Percentiles rank a stretch among this genome's conserved stretches.
These are phyloP conservation scores for Aspergillus ochraceus DNA, from an alignment of 2,329 filamentous ascomycete genomes.

Conservation along the genomic window DNA sequence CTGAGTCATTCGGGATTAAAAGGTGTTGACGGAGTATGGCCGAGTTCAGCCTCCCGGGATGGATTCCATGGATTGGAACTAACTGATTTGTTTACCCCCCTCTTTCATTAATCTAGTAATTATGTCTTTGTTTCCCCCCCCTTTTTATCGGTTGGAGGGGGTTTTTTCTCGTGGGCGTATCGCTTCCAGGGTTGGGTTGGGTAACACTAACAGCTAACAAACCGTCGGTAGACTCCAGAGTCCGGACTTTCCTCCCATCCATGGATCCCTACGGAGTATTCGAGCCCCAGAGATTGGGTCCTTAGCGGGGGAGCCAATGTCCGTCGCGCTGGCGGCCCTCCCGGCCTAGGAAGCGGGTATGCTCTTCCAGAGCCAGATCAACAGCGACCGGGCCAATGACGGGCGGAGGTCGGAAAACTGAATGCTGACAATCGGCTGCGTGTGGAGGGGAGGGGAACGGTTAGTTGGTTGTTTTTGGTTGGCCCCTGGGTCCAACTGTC, in stretches of 20 bases:
- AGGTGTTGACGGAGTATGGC: background rate
- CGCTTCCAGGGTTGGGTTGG: too few species aligned
- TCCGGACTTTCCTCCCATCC: background rate
- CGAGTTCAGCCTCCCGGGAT: background rate
- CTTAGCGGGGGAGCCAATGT: background rate
- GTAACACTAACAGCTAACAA: too few species aligned
- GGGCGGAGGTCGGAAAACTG: constrained; percentile 4
- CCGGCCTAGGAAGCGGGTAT: background rate
- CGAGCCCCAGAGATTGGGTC: background rate
- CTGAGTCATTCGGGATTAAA: background rate
- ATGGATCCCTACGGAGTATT: background rate
- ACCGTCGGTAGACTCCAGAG: too few species aligned
- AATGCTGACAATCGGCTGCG: constrained; percentile 15
- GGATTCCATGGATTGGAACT: too few species aligned
- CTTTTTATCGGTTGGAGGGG: too few species aligned
- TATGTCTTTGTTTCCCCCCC: too few species aligned
- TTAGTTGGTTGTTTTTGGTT: background rate
- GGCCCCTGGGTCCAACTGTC: background rate
- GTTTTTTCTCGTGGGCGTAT: too few species aligned
- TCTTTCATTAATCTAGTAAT: too few species aligned
- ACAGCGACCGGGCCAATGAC: background rate
- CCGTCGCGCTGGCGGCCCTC: background rate
- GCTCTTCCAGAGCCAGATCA: background rate
- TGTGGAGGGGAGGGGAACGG: background rate
- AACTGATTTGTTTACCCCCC: too few species aligned